Evolutionary conservation across 495 filamentous ascomycete species (phyloP), one percentile per base, ranked within the genome.

Genomic region (Haplographium delicatum): DNA sequence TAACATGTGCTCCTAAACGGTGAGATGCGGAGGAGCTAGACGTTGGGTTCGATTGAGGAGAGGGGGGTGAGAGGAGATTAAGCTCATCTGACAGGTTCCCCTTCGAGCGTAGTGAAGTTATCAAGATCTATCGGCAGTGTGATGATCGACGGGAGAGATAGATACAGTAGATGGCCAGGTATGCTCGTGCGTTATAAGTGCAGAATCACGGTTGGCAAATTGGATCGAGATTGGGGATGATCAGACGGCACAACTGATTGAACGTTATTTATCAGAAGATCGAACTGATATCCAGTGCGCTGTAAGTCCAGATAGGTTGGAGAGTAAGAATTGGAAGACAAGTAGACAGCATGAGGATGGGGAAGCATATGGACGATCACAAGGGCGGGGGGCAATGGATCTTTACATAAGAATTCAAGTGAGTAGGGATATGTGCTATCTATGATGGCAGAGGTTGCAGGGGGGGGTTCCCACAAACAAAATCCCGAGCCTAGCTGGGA

Each of bases 351-450:
- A 50, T 28, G 53, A 54, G 50, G 46, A 61, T 43, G 28, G 58
- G 53, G 47, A 61, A 54, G 37, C 47, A 51, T 61, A 44, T 54
- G 46, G 58, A 27, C 50, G 53, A 61, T 61, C 58, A 38, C 43
- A 43, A 44, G 42, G 58, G 34, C 48, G 58, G 44, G 54, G 42
- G 51, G 39, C 18, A 48, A 47, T 28, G 33, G n/a, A 23, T 23
- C 40, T 57, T 61, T 57, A 57, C 58, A 57, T 61, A 57, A 54
- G 50, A 51, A 50, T 50, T 51, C 50, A 45, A 38, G 37, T 39
- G 15, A 26, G 44, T 40, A 43, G 44, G 26, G 43, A 43, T 38
- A 42, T 34, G 37, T 51, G 53, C 23, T 46, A 54, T 57, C 54
- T 40, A 57, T 50, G 44, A 53, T 53, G 47, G 35, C n/a, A 41